A percentile compares a stretch with the other conserved stretches of the same genome.
Conservation (phyloP, 2,329 filamentous ascomycete genomes). For the Leptographium wingfieldii region DNA sequence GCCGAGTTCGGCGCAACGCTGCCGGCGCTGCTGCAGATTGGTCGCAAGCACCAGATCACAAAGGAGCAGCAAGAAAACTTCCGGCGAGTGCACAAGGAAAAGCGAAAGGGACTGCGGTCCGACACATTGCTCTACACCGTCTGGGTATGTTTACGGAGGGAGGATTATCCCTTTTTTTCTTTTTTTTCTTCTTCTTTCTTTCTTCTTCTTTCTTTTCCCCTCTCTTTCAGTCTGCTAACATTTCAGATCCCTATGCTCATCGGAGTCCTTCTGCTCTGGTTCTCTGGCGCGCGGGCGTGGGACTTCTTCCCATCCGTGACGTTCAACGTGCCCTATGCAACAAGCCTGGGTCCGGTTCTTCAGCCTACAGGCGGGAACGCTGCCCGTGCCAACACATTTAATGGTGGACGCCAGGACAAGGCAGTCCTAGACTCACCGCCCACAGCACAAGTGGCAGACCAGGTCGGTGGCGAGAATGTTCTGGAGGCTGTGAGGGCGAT, state of each 20-base stretch:
- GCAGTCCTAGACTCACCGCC: not conserved
- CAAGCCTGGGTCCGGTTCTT: conserved; percentile 9
- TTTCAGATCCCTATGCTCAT: conserved; percentile 12
- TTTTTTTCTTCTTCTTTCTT: not conserved
- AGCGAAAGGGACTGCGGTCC: conserved; percentile 48
- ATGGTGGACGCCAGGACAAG: not conserved
- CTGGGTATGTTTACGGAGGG: conserved; percentile 37
- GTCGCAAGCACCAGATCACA: conserved; percentile 50
- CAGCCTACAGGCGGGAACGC: not conserved
- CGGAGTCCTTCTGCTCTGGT: conserved; percentile 12
- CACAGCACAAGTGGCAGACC: not conserved
- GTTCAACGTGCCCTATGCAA: conserved; percentile 13
- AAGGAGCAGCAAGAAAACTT: conserved; percentile 53
- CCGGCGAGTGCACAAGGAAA: conserved; percentile 46
- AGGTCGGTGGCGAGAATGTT: not conserved
- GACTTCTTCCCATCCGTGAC: conserved; percentile 10
- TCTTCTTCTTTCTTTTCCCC: not conserved
- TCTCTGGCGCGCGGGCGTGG: conserved; percentile 10
- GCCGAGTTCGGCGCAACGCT: conserved; percentile 9
- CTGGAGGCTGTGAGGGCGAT: not conserved
- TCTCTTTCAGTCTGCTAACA: not conserved
- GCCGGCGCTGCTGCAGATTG: conserved; percentile 42
- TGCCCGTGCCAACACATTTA: too few species aligned
- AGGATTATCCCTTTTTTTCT: not conserved
- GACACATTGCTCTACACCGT: conserved; percentile 57